These are phyloP conservation scores for Lizanozyma gosingica DNA, from an alignment of 1,139 yeast genomes.

Conservation along the genomic window DNA sequence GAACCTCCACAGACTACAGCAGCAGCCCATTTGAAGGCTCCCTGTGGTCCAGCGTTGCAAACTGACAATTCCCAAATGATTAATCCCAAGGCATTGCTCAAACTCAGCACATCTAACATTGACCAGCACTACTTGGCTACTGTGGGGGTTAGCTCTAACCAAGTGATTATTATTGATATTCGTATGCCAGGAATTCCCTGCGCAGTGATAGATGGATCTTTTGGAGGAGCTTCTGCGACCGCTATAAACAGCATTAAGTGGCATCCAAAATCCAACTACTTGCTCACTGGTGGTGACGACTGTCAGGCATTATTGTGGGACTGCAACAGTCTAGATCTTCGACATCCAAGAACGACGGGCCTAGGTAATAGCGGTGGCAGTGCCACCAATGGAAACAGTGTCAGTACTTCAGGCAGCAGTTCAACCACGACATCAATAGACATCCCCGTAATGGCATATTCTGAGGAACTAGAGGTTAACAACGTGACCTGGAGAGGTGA, in stretches of 20 bases:
- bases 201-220: constrained; percentile 58
- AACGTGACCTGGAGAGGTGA: constrained; percentile 64
- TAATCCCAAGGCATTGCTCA: constrained; percentile 54
- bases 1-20: constrained; percentile 40
- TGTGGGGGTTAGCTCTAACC: constrained; percentile 61
- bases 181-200: constrained; percentile 84
- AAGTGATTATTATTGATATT: constrained; percentile 68
- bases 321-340: constrained; percentile 26
- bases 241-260: constrained; percentile 66
- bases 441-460: constrained; percentile 45
- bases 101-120: constrained; percentile 68
- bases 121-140: constrained; percentile 80
- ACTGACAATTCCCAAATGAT: constrained; percentile 6
- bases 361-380: constrained; percentile 3
- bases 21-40: constrained; percentile 4
- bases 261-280: constrained; percentile 68
- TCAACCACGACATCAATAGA: constrained; percentile 12
- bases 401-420: neutral
- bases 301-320: constrained; percentile 90
- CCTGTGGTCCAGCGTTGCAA: constrained; percentile 6
- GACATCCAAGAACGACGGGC: constrained; percentile 8
- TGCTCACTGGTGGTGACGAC: constrained; percentile 82
- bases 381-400: neutral
- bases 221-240: constrained; percentile 37
- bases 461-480: constrained; percentile 63